These are phyloP conservation scores for Simplicillium aogashimaense DNA, from an alignment of 2,329 filamentous ascomycete species.

Conservation along the genomic window DNA sequence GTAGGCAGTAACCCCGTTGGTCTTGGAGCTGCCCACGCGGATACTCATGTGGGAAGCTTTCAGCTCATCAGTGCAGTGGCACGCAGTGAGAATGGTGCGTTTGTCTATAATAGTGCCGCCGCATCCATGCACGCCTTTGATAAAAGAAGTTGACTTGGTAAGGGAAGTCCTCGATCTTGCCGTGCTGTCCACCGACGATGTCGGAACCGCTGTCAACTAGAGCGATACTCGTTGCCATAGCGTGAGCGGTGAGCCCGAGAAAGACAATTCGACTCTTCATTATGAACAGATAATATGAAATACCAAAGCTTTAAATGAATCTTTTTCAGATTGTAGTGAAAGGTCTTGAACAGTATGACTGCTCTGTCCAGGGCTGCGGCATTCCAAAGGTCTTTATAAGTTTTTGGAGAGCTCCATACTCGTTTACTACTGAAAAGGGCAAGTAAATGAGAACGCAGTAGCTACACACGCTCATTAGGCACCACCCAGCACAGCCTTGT, in stretches of 20 bases:
- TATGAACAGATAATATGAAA: not conserved
- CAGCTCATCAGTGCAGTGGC: not conserved
- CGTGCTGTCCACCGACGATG: not conserved
- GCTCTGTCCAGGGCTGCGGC: no score
- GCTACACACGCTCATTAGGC: no score
- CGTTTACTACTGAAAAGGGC: no score
- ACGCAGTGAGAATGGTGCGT: not conserved
- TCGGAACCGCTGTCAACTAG: not conserved
- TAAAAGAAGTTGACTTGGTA: conserved; percentile 1
- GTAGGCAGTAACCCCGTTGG: not conserved
- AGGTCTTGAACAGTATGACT: no score
- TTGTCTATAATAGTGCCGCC: conserved; percentile 2
- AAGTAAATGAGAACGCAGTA: no score
- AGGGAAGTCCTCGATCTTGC: conserved; percentile 1
- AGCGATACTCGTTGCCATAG: not conserved
- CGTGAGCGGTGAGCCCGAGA: not conserved
- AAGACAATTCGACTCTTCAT: conserved; percentile 1
- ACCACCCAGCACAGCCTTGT: no score
- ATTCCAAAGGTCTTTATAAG: no score
- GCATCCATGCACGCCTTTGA: not conserved
- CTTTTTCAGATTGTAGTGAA: no score
- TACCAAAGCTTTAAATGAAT: no score
- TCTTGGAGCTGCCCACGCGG: not conserved
- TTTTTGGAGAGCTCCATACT: no score
- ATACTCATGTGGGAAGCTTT: not conserved